Base-by-base conservation (phyloP, 495 filamentous ascomycete species). In the Lophiotrema nucula region DNA sequence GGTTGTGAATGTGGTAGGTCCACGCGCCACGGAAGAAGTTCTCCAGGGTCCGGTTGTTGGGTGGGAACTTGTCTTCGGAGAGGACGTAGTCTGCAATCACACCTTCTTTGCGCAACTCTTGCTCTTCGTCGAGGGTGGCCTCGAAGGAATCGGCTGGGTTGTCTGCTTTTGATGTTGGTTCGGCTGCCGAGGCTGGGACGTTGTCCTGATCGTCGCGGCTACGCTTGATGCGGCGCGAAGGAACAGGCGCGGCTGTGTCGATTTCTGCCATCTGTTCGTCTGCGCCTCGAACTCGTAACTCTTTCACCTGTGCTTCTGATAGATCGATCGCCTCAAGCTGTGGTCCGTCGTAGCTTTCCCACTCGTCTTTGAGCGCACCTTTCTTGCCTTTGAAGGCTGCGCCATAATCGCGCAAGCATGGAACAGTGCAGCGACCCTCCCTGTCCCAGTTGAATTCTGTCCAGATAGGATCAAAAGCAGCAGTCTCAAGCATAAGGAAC, bases 1-100 rank as follows among this genome's bases (percentile, higher is more conserved):
- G 80, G 57, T 81, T 82, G 58, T 83, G 80, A 52, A 83, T 75
- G 67, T 83, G 80, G 67, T 82, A 83, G 26, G 75, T 81, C 74
- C 75, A 83, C 4, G 77, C 77, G 0, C 80, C 80, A 3, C 75
- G 67, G 65, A 82, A 83, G 66, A 83, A 83, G 58, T 81, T 76
- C 65, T 76, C 73, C 57, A 82, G 45, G 1, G 76, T 81, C 18
- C 80, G 74, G 55, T 82, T 83, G 33, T 76, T 82, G 12, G 76
- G 76, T 26, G 78, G 75, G 53, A 77, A 81, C 33, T 73, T 70
- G 54, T 81, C 78, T 28, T 74, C 70, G 26, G 72, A 67, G 31
- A 78, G 57, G 15, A 63, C 60, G 65, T 81, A 81, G 43, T 67
- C 67, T 2, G 54, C 48, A 3, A 73, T 57, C 5, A 67, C 61